These are phyloP conservation scores for Cercophora scortea DNA, from an alignment of 495 filamentous ascomycete species.

Conservation along the genomic window DNA sequence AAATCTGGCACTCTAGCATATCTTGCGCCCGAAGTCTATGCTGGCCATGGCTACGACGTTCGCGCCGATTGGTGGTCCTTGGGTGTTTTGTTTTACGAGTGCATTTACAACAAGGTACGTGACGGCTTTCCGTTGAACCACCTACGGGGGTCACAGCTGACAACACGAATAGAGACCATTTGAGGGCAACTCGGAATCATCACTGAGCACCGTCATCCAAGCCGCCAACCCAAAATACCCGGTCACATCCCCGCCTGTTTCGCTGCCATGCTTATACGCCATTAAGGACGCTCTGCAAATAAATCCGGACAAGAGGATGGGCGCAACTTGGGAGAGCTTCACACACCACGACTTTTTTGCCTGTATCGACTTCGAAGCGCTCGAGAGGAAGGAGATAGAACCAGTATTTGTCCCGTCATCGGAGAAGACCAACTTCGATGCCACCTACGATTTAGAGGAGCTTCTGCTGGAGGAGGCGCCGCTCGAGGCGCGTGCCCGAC, in stretches of 20 bases:
- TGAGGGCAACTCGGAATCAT: slow-evolving; percentile 75
- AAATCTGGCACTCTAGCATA: slow-evolving; percentile 96
- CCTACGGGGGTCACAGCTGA: slow-evolving; percentile 25
- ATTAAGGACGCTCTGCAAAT: slow-evolving; percentile 74
- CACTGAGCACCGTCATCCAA: slow-evolving; percentile 70
- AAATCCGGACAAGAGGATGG: slow-evolving; percentile 73
- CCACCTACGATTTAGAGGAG: slow-evolving; percentile 95
- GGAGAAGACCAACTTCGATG: slow-evolving; percentile 98
- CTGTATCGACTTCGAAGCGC: slow-evolving; percentile 71
- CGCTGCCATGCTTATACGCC: slow-evolving; percentile 76
- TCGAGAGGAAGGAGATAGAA: slow-evolving; percentile 84
- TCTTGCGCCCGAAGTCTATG: slow-evolving; percentile 91
- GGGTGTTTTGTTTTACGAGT: slow-evolving; percentile 95
- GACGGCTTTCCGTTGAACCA: neutral
- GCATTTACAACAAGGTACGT: slow-evolving; percentile 94
- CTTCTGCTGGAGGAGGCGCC: slow-evolving; percentile 91
- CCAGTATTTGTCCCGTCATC: slow-evolving; percentile 88
- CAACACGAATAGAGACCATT: slow-evolving; percentile 63
- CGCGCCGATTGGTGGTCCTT: slow-evolving; percentile 99
- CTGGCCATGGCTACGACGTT: slow-evolving; percentile 72
- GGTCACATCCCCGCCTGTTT: slow-evolving; percentile 81
- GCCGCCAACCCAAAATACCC: slow-evolving; percentile 80
- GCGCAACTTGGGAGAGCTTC: slow-evolving; percentile 73
- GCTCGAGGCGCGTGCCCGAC: slow-evolving; percentile 80
- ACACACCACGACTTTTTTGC: slow-evolving; percentile 84